phyloP scores from a whole-genome alignment of 2,329 filamentous ascomycete genomes.

The Tolypocladium capitatum region DNA sequence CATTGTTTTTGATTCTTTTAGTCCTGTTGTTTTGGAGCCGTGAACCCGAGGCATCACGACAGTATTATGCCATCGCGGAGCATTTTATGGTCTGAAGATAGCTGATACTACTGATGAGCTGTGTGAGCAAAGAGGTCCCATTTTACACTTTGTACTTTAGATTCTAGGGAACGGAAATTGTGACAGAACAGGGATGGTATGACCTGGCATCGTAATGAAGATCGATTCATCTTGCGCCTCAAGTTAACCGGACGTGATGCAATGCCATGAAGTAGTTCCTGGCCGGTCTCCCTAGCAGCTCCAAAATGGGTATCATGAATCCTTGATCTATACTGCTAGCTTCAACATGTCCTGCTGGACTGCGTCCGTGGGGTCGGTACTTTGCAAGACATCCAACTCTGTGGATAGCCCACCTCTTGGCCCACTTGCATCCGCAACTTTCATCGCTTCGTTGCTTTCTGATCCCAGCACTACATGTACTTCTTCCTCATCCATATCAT shows the following conservation, averaged over 20 bases:
- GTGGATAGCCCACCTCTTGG: background rate
- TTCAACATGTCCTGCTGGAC: slow-evolving; percentile 17
- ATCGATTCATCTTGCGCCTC: slow-evolving; percentile 4
- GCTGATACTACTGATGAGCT: slow-evolving; percentile 19
- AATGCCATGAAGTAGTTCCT: background rate
- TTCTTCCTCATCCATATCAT: slow-evolving; percentile 10
- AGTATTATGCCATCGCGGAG: slow-evolving; percentile 17
- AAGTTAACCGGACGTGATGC: background rate
- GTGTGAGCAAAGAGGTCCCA: slow-evolving; percentile 12
- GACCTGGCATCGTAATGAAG: slow-evolving; percentile 10
- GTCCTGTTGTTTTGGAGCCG: slow-evolving; percentile 8
- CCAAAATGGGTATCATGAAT: slow-evolving; percentile 10
- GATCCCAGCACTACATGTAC: background rate
- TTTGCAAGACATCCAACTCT: background rate
- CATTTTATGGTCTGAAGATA: slow-evolving; percentile 24
- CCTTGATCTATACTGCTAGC: slow-evolving; percentile 11
- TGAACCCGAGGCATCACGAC: slow-evolving; percentile 8
- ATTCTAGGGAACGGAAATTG: slow-evolving; percentile 15
- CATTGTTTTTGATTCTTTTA: slow-evolving; percentile 1
- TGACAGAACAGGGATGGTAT: slow-evolving; percentile 10
- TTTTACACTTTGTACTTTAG: slow-evolving; percentile 28
- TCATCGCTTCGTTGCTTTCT: background rate
- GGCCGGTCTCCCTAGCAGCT: background rate
- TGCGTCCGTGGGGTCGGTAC: background rate
- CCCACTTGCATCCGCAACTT: background rate